Evolutionary conservation across 176 grass and related monocot species (phyloP), one percentile per base, ranked within the genome.

Genomic region (Paspalum notatum): DNA sequence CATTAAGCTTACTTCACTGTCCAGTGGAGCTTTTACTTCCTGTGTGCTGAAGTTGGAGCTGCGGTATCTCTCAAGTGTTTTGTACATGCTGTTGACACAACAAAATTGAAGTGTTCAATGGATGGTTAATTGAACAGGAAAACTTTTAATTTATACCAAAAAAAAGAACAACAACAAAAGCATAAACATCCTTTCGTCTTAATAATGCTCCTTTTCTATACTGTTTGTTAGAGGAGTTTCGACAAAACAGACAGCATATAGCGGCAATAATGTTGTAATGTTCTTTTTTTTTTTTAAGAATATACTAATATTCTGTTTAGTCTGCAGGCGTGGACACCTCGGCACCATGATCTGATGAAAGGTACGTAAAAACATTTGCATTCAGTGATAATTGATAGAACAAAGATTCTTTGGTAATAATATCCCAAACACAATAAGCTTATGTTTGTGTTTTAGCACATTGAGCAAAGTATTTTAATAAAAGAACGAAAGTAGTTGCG

Each of bases 21-120:
- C 89, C 38, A 67, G 38, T 15, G 85, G 84, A 50, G 77, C 41
- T 20, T 61, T 70, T 63, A 67, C 82, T 80, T 93, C 94, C 41
- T 73, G 68, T 71, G 84, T 73, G 56, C 59, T 84, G 76, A 86
- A 88, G 65, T 74, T 91, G 48, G 89, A 86, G 46, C 49, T 91
- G 76, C 88, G 94, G 52, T 93, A 97, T 71, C 84, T 90, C 74
- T 93, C 91, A 7, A 97, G 75, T 68, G 91, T 93, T 75, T 84
- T 97, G 84, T 84, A 85, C 87, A 97, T 97, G 75, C 91, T 97
- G 74, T 56, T 51, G 50, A 12, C 39, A 76, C 51, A 86, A 40
- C 1, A 43, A 25, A 80, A 17, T 6, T 1, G 3, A 63, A 70
- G 14, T 59, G 54, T 53, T 70, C 58, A 68, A 16, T 62, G 16